Conservation (phyloP, 768 basidiomycete genomes). For the Tulasnella sp. region DNA sequence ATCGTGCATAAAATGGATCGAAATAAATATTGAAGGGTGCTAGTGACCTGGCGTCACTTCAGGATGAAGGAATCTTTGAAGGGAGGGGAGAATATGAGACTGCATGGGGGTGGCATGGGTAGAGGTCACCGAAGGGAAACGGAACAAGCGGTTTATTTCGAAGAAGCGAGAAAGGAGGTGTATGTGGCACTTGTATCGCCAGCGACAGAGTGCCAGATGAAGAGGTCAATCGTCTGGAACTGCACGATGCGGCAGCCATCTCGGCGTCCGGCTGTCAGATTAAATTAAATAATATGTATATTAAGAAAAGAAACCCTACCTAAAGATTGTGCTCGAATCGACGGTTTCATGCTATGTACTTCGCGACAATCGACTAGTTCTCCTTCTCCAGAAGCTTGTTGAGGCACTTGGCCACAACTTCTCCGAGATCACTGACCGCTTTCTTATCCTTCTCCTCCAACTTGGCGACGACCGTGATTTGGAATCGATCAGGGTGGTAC, state of each 20-base stretch:
- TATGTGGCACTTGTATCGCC: too few species aligned
- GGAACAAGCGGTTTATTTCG: too few species aligned
- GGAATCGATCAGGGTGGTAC: slow-evolving; percentile 10
- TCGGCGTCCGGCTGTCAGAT: too few species aligned
- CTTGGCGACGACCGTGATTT: not conserved
- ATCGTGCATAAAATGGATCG: not conserved
- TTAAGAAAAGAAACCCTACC: not conserved
- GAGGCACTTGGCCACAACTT: not conserved
- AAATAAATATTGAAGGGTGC: not conserved
- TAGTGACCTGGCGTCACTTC: not conserved
- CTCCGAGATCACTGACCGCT: not conserved
- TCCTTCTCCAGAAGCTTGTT: not conserved
- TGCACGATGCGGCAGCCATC: too few species aligned
- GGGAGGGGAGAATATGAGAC: too few species aligned
- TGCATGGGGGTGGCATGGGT: too few species aligned
- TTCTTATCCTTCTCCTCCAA: not conserved
- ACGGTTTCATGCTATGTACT: not conserved
- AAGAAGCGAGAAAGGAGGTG: too few species aligned
- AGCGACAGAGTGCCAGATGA: too few species aligned
- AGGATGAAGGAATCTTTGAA: too few species aligned
- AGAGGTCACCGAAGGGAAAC: too few species aligned
- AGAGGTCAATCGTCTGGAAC: too few species aligned
- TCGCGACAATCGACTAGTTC: not conserved
- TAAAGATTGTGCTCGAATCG: not conserved
- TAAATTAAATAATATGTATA: not conserved